Evolutionary conservation across 352 stramenopile genomes (phyloP), one percentile per base, ranked within the genome.

Genomic region (Halophytophthora polymorphica): DNA sequence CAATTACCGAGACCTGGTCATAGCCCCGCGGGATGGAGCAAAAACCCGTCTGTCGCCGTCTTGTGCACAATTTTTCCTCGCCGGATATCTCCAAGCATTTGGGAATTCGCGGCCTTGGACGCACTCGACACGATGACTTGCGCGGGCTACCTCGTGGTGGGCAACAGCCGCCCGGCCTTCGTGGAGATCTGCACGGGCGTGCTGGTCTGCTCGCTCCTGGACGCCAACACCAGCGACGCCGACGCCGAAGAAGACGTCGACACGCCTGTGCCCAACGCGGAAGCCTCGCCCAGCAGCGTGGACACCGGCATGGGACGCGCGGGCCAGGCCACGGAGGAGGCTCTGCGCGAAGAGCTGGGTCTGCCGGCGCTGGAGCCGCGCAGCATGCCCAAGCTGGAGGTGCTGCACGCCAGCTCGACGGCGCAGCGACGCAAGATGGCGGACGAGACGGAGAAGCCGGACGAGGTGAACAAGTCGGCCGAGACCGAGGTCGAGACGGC

Each of bases 121-220:
- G 15, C 17, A 23, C 21, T 47, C 25, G 11, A 23, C 45, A 45
- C 15, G 53, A 90, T 90, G 80, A 74, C 77, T 0, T 84, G 77
- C 53, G 80, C 77, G 6, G 80, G 80, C 12, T 87, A 77, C 50
- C 65, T 90, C 49, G 63, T 86, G 43, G 58, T 84, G n/a, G 71
- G 69, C 50, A 81, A 77, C 65, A 72, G 60, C 41, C 58, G 55
- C 34, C 52, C 71, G 8, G 75, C 78, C 45, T 83, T 76, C 48
- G 80, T 83, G 28, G 73, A 88, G 66, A 71, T 90, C 50, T 48
- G 49, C 38, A 75, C 72, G 8, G 80, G 80, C 17, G 56, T 78
- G 51, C 50, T 88, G 19, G 46, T 78, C 23, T 88, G 77, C 35
- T 72, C 60, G 15, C 29, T 67, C 19, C 47, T 59, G 33, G 43